Conservation (phyloP, 2,329 filamentous ascomycete genomes). For the Fusarium sp. region DNA sequence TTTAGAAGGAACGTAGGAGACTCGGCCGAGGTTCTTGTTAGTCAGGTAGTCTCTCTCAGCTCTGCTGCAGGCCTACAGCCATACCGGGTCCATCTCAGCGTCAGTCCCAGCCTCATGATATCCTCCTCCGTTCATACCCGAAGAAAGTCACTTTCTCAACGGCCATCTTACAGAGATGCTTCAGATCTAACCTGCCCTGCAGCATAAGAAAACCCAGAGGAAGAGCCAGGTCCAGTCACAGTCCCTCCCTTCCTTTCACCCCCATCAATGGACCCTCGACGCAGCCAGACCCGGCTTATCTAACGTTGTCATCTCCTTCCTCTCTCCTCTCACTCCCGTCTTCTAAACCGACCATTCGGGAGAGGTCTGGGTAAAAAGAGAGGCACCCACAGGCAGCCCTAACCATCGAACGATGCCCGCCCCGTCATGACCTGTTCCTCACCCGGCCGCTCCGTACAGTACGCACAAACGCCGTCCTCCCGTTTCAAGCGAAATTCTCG, state of each 20-base stretch:
- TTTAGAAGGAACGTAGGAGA: not conserved
- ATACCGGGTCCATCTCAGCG: not conserved
- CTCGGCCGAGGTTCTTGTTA: not conserved
- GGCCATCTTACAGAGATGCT: not conserved
- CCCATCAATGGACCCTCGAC: not conserved
- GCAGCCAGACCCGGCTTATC: not conserved
- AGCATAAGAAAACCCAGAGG: not conserved
- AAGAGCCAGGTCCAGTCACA: not conserved
- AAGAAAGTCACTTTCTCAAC: not conserved
- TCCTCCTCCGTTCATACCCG: not conserved
- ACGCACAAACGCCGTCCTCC: constrained; percentile 16
- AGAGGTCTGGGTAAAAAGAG: not conserved
- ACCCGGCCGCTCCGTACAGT: constrained; percentile 31
- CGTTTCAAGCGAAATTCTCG: constrained; percentile 21
- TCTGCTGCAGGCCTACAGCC: not conserved
- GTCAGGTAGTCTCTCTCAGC: not conserved
- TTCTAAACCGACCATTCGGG: not conserved
- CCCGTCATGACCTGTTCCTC: constrained; percentile 31
- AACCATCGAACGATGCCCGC: constrained; percentile 35
- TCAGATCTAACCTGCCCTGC: not conserved
- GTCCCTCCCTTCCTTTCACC: not conserved
- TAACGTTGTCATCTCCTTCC: not conserved
- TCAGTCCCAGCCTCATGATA: not conserved
- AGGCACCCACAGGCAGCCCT: constrained; percentile 19
- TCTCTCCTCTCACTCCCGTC: not conserved